phyloP scores from a whole-genome alignment of 2,329 filamentous ascomycete species.

The Allantophomopsis cytisporea region DNA sequence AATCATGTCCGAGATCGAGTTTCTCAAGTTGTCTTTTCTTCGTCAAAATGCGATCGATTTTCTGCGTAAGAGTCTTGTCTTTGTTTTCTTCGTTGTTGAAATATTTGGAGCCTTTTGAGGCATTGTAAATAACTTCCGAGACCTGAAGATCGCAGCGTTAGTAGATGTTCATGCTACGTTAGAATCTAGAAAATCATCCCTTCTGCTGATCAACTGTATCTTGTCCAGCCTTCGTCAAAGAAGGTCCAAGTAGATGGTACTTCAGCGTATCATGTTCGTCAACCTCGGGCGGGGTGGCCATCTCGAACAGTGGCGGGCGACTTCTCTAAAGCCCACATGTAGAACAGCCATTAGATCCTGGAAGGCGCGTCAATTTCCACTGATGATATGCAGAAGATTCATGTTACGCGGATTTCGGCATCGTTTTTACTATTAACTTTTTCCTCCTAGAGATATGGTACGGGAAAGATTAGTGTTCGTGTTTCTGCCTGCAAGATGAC shows the following conservation, averaged over 20 bases:
- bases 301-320: too few relatives aligned
- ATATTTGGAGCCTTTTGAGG: slow-evolving; percentile 91
- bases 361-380: too few relatives aligned
- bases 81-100: slow-evolving; percentile 82
- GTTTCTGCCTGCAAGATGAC: too few relatives aligned
- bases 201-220: slow-evolving; percentile 87
- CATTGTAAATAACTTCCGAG: slow-evolving; percentile 92
- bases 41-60: slow-evolving; percentile 67
- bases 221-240: slow-evolving; percentile 86
- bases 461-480: too few relatives aligned
- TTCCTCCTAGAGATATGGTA: too few relatives aligned
- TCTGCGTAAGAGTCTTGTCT: slow-evolving; percentile 71
- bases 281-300: too few relatives aligned
- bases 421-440: too few relatives aligned
- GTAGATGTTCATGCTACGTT: neutral
- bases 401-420: too few relatives aligned
- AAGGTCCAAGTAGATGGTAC: slow-evolving; percentile 80
- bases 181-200: slow-evolving; percentile 23
- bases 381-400: too few relatives aligned
- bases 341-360: too few relatives aligned
- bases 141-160: slow-evolving; percentile 36
- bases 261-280: slow-evolving; percentile 55
- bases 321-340: slow-evolving; percentile 9
- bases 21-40: slow-evolving; percentile 66
- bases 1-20: slow-evolving; percentile 58